Percentiles rank a stretch among this genome's conserved stretches.
Evolutionary conservation across 1,284 basidiomycete species (phyloP).

Genomic region (Apiotrichum brassicae): DNA sequence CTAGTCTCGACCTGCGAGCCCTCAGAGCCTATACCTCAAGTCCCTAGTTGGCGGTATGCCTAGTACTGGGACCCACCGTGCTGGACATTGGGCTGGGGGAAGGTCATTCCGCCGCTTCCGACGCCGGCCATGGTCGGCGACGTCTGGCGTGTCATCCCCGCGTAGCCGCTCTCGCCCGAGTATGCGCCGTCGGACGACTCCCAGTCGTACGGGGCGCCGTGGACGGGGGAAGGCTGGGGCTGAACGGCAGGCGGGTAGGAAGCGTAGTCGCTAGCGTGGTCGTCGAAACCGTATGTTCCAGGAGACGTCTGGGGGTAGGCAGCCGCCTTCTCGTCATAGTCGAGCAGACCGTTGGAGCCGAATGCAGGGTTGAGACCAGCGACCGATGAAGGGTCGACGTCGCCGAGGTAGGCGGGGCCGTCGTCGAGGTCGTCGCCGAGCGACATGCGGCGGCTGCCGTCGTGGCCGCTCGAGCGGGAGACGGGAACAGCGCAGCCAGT

Average conservation of each 20-base stretch:
- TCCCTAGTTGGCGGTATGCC: not conserved
- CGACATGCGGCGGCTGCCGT: constrained; percentile 25
- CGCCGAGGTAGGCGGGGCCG: constrained; percentile 6
- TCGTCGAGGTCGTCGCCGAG: constrained; percentile 47
- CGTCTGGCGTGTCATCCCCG: constrained; percentile 19
- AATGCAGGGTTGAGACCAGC: constrained; percentile 31
- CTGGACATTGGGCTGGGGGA: constrained; percentile 2
- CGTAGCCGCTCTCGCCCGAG: constrained; percentile 2
- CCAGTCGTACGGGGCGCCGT: constrained; percentile 15
- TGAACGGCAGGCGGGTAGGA: constrained; percentile 30
- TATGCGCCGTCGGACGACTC: constrained; percentile 9
- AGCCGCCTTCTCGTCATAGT: constrained; percentile 23
- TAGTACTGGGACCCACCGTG: constrained; percentile 1
- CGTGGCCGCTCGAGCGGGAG: constrained; percentile 34
- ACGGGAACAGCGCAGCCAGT: constrained; percentile 43
- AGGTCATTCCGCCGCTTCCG: constrained; percentile 1
- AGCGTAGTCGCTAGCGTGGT: constrained; percentile 29
- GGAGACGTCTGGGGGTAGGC: constrained; percentile 1
- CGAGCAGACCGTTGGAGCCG: constrained; percentile 24
- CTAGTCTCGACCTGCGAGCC: constrained; percentile 5
- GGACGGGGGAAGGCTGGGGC: constrained; percentile 17
- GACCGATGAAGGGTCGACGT: constrained; percentile 7
- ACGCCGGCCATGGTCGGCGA: constrained; percentile 15
- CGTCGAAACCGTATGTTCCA: constrained; percentile 7
- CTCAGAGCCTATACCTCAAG: constrained; percentile 1